These are phyloP conservation scores for Rossbeevera mucosa DNA, from an alignment of 768 basidiomycete genomes.

Conservation along the genomic window DNA sequence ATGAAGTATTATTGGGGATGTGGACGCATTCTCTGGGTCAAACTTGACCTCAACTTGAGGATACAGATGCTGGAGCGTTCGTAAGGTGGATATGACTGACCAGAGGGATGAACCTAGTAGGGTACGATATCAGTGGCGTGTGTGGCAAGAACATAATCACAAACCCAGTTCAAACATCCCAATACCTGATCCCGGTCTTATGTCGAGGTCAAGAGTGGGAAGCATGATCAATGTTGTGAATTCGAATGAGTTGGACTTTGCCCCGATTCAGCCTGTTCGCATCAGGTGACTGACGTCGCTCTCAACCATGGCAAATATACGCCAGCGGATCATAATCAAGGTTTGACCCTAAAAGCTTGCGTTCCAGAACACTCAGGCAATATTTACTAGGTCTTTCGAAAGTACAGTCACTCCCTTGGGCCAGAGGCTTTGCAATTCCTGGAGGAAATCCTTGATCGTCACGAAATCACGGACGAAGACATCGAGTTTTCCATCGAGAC, in stretches of 20 bases:
- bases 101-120: conserved; percentile 68
- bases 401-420: conserved; percentile 83
- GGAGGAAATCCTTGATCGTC: conserved; percentile 64
- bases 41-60: conserved; percentile 83
- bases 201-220: conserved; percentile 67
- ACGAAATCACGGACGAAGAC: conserved; percentile 67
- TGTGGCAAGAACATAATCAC: conserved; percentile 1
- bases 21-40: conserved; percentile 65
- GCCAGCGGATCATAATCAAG: conserved; percentile 44
- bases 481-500: conserved; percentile 73
- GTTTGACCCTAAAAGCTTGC: conserved; percentile 19
- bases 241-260: not conserved
- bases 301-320: conserved; percentile 33
- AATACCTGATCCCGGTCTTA: conserved; percentile 70
- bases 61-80: conserved; percentile 61
- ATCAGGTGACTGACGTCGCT: conserved; percentile 5
- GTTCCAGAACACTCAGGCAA: not conserved
- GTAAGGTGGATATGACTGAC: conserved; percentile 66
- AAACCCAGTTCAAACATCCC: conserved; percentile 76
- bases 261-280: conserved; percentile 10
- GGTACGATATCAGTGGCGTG: not conserved
- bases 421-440: conserved; percentile 71
- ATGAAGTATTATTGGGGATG: conserved; percentile 73
- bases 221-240: conserved; percentile 41
- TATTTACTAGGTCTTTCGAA: conserved; percentile 65